Conservation (phyloP, 2,329 filamentous ascomycete genomes). For the Alternaria longipes region DNA sequence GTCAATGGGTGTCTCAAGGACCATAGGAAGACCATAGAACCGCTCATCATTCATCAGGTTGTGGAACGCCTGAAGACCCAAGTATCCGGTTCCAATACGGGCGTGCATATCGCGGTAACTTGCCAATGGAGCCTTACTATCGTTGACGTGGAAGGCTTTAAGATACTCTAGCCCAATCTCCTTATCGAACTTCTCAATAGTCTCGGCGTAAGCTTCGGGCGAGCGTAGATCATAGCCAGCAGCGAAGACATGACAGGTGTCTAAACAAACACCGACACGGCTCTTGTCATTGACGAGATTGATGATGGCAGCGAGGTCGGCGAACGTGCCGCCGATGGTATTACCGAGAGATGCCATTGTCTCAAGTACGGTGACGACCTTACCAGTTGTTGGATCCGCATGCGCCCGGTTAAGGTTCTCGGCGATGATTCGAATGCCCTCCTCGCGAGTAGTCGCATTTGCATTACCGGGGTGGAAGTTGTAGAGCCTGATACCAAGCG, state of each 20-base stretch:
- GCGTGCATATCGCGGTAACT: conserved; percentile 91
- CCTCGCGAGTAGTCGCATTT: conserved; percentile 69
- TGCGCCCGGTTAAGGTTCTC: conserved; percentile 84
- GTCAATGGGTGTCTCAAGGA: conserved; percentile 96
- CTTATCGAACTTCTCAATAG: conserved; percentile 78
- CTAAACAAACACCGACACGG: conserved; percentile 91
- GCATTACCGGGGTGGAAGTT: conserved; percentile 96
- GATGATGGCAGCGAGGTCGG: conserved; percentile 88
- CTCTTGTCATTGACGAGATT: conserved; percentile 78
- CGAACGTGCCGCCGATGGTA: conserved; percentile 83
- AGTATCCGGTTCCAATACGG: conserved; percentile 94
- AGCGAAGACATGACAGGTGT: conserved; percentile 96
- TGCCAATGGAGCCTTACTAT: conserved; percentile 87
- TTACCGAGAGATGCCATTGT: conserved; percentile 93
- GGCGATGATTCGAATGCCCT: conserved; percentile 81
- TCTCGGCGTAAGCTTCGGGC: conserved; percentile 74
- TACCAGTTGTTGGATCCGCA: conserved; percentile 68
- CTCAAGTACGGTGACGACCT: conserved; percentile 85
- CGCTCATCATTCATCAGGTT: conserved; percentile 83
- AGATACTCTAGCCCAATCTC: conserved; percentile 82
- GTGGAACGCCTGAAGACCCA: conserved; percentile 90
- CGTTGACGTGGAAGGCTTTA: conserved; percentile 89
- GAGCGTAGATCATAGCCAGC: conserved; percentile 89
- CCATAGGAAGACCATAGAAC: conserved; percentile 84
- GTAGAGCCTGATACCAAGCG: conserved; percentile 88